These are phyloP conservation scores for Pseudozyma pruni DNA, from an alignment of 1,284 basidiomycete genomes.

Conservation along the genomic window DNA sequence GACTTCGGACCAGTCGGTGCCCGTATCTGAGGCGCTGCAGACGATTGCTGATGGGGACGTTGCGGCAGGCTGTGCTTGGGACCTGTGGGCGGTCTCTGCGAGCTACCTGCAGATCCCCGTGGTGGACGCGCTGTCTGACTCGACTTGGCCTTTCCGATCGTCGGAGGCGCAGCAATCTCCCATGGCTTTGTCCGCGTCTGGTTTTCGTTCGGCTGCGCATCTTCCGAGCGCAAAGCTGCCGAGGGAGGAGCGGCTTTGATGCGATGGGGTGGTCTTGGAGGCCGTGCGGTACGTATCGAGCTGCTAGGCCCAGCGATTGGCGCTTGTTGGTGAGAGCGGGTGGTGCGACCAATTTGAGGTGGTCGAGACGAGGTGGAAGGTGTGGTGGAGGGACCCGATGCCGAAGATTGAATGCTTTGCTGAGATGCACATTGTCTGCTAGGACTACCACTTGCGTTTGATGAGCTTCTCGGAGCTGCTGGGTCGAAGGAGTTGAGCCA, in stretches of 20 bases:
- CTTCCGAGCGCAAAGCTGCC: constrained; percentile 30
- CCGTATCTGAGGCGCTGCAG: no score
- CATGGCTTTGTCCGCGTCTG: constrained; percentile 24
- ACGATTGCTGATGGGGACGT: neutral
- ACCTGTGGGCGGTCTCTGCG: neutral
- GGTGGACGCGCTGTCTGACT: neutral
- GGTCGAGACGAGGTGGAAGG: neutral
- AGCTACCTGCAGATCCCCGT: neutral
- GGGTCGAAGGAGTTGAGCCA: constrained; percentile 46
- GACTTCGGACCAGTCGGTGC: no score
- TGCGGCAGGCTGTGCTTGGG: no score
- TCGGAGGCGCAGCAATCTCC: constrained; percentile 39
- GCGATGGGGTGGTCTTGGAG: constrained; percentile 10
- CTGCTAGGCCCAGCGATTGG: neutral
- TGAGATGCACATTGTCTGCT: neutral
- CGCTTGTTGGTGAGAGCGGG: neutral
- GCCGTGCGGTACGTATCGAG: constrained; percentile 2
- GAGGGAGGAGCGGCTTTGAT: constrained; percentile 28
- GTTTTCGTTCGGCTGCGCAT: constrained; percentile 45
- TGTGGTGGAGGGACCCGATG: neutral
- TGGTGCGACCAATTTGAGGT: constrained; percentile 9
- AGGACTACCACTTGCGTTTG: neutral
- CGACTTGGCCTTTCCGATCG: constrained; percentile 17
- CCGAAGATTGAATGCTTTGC: neutral
- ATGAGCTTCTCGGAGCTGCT: constrained; percentile 17